These are phyloP conservation scores for Firmiana major DNA, from an alignment of 345 rosid genomes.

Conservation along the genomic window DNA sequence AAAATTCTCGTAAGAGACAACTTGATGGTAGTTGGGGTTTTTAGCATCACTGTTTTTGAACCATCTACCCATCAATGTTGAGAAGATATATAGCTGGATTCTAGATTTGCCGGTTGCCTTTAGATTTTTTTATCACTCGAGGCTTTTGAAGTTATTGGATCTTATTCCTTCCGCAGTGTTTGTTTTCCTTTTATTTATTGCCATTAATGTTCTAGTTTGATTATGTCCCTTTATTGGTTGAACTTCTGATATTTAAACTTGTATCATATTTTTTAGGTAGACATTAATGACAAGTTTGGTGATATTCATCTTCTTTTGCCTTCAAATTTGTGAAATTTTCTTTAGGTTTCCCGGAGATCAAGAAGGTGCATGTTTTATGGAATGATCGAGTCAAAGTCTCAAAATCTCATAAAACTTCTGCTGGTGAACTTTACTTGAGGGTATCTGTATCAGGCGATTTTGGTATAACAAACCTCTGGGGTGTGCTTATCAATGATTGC, in stretches of 20 bases:
- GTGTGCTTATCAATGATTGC: slow-evolving; percentile 54
- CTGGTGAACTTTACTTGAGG: slow-evolving; percentile 76
- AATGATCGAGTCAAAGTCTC: slow-evolving; percentile 43
- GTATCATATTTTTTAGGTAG: neutral
- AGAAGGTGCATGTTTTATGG: slow-evolving; percentile 82
- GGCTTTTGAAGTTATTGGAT: neutral
- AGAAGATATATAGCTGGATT: neutral
- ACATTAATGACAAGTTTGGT: neutral
- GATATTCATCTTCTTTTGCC: neutral
- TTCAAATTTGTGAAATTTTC: slow-evolving; percentile 13
- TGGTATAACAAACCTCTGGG: slow-evolving; percentile 55
- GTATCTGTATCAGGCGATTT: slow-evolving; percentile 53
- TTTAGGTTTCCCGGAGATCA: slow-evolving; percentile 70
- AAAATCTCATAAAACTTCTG: slow-evolving; percentile 19
- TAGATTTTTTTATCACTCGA: neutral
- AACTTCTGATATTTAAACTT: neutral
- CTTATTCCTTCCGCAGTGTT: neutral
- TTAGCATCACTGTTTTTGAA: neutral
- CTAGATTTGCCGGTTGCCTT: neutral
- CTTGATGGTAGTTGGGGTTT: neutral
- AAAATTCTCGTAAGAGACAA: neutral
- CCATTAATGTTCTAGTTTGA: neutral
- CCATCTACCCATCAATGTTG: neutral
- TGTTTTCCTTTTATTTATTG: neutral
- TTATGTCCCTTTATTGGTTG: neutral